Base-by-base conservation (phyloP, 2,329 filamentous ascomycete species). In the Xylariaceae sp. region DNA sequence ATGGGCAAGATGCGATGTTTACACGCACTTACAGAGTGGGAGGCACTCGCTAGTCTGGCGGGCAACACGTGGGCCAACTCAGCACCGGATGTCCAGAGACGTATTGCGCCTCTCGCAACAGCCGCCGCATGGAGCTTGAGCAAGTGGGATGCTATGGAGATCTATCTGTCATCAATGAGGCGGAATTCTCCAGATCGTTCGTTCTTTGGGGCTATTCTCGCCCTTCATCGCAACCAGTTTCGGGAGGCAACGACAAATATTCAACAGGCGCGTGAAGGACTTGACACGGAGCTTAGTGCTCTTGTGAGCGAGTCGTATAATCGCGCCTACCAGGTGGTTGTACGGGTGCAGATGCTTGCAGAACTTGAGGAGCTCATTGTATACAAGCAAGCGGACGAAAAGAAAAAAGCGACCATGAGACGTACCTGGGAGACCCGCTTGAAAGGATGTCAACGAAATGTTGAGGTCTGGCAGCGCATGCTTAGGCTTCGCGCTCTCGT, bases 1-100 rank as follows among this genome's bases (percentile, higher is more conserved):
- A 98, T 99, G 93, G 95, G 95, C 65, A 99, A 99, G 77, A 99
- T 99, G 95, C 88, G 95, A 44, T 99, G 95, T 81, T 78, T 98
- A 62, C 95, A 99, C 72, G 96, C 95, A 7, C 82, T 99, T 31
- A 95, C 95, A 60, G 95, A 99, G 74, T 99, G 95, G 95, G 96
- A 98, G 65, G 87, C 92, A 3, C 81, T 99, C 14, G 96, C 94
- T 1, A 87, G 87, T 45, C 81, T 99, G 52, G 94, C 93, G 0
- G 90, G 96, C 70, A 92, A 93, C 71, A 96, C 94, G 48, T 99
- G 95, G 95, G 86, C 90, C 65, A 92, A 93, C 71, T 95, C 94
- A 6, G 87, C 88, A 4, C 84, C 89, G 4, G 95, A 98, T 61
- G 88, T 97, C 57, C 91, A 95, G 68, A 88, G 93, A 65, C 87